phyloP scores from a whole-genome alignment of 371 early-diverging fungal genomes.

The Haplosporangium sp. region DNA sequence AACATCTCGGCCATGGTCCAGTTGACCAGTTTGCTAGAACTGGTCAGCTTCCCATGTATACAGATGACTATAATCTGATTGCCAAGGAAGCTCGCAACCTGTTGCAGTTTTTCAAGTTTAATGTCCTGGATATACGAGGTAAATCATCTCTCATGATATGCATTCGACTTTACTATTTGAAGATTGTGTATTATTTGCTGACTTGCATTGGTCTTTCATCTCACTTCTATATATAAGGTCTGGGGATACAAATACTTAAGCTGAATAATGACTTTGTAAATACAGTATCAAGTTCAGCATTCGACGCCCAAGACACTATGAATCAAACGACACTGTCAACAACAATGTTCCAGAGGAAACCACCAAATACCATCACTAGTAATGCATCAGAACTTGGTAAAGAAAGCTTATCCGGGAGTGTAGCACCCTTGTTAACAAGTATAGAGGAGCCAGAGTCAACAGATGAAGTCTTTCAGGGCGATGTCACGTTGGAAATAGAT shows the following conservation, averaged over 20 bases:
- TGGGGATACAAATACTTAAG: slow-evolving; percentile 76
- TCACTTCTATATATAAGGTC: slow-evolving; percentile 18
- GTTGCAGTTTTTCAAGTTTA: slow-evolving; percentile 60
- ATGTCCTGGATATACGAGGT: slow-evolving; percentile 71
- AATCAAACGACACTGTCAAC: slow-evolving; percentile 33
- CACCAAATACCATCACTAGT: background rate
- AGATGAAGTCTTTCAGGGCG: background rate
- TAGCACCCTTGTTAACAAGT: background rate
- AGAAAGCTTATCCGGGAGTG: background rate
- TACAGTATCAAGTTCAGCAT: slow-evolving; percentile 20
- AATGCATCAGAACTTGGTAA: background rate
- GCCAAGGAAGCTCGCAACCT: slow-evolving; percentile 58
- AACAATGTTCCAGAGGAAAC: slow-evolving; percentile 37
- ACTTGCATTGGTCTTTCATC: background rate
- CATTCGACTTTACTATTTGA: background rate
- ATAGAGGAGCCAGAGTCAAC: background rate
- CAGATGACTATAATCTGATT: slow-evolving; percentile 63
- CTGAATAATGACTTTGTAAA: slow-evolving; percentile 53
- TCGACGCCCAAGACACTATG: slow-evolving; percentile 13
- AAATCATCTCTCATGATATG: background rate
- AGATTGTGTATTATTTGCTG: background rate
- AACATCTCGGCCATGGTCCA: slow-evolving; percentile 76
- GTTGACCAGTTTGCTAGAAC: slow-evolving; percentile 74
- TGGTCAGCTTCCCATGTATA: slow-evolving; percentile 57
- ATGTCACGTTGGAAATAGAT: slow-evolving; percentile 29